These are phyloP conservation scores for Yarrowia porcina DNA, from an alignment of 805 yeast genomes.

Conservation along the genomic window DNA sequence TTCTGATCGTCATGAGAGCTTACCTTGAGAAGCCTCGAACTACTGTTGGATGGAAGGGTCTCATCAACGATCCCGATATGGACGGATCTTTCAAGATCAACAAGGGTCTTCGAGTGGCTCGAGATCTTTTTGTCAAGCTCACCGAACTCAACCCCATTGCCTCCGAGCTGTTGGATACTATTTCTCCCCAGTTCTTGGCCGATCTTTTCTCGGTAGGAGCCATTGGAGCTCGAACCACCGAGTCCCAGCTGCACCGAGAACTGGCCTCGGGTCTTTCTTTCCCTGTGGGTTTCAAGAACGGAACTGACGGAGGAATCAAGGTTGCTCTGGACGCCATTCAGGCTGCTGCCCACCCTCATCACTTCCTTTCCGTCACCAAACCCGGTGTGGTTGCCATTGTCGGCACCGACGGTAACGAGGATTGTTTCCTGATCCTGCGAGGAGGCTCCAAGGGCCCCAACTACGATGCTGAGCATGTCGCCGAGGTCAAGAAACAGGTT, in stretches of 20 bases:
- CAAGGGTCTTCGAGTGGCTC: slow-evolving; percentile 85
- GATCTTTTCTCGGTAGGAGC: slow-evolving; percentile 96
- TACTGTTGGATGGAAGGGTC: slow-evolving; percentile 98
- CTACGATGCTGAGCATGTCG: slow-evolving; percentile 72
- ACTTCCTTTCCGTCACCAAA: slow-evolving; percentile 90
- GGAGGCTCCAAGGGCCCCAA: slow-evolving; percentile 96
- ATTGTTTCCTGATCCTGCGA: slow-evolving; percentile 86
- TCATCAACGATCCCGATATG: slow-evolving; percentile 94
- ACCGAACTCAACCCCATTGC: slow-evolving; percentile 89
- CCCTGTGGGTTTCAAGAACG: slow-evolving; percentile 98
- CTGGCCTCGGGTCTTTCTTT: slow-evolving; percentile 93
- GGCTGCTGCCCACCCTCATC: slow-evolving; percentile 91
- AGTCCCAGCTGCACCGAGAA: slow-evolving; percentile 95
- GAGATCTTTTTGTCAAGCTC: slow-evolving; percentile 79
- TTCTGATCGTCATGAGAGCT: slow-evolving; percentile 92
- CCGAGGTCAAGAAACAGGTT: slow-evolving; percentile 56
- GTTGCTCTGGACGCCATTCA: slow-evolving; percentile 93
- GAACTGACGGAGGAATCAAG: slow-evolving; percentile 93
- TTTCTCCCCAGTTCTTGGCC: slow-evolving; percentile 91
- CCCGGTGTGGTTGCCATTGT: slow-evolving; percentile 96
- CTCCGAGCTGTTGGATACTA: slow-evolving; percentile 96
- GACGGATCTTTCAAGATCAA: slow-evolving; percentile 90
- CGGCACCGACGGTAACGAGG: slow-evolving; percentile 89
- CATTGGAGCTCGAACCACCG: slow-evolving; percentile 98
- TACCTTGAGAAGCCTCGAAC: slow-evolving; percentile 98